Evolutionary conservation across 345 rosid genomes (phyloP).

Genomic region (Firmiana major): DNA sequence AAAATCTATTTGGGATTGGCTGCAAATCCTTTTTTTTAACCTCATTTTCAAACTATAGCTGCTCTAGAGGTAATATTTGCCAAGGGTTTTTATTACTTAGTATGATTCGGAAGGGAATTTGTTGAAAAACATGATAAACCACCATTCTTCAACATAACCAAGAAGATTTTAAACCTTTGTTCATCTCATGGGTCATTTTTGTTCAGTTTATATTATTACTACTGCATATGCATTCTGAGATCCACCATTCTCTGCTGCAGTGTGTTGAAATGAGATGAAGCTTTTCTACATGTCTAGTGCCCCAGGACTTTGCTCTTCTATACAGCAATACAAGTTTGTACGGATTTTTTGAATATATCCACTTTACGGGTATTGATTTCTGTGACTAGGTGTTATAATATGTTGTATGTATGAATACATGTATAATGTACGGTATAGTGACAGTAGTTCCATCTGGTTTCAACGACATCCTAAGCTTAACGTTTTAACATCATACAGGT

Average conservation of each 20-base stretch:
- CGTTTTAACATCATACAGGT: too few species aligned
- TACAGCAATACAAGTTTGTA: not conserved
- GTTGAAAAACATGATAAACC: not conserved
- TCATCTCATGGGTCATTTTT: too few species aligned
- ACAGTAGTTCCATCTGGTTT: too few species aligned
- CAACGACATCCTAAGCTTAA: not conserved
- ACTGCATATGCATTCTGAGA: not conserved
- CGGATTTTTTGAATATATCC: too few species aligned
- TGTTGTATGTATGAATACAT: not conserved
- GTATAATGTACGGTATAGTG: too few species aligned
- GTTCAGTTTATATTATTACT: too few species aligned
- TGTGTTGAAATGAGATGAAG: conserved; percentile 36
- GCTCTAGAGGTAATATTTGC: not conserved
- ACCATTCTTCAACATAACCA: too few species aligned
- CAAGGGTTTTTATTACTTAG: not conserved
- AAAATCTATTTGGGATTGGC: not conserved
- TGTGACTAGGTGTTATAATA: not conserved
- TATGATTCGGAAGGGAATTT: not conserved
- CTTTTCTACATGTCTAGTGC: not conserved
- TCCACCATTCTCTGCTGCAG: conserved; percentile 22
- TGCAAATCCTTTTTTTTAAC: not conserved
- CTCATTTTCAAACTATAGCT: not conserved
- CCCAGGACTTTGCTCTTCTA: not conserved
- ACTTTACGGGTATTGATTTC: too few species aligned
- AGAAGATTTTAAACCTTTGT: too few species aligned